Evolutionary conservation across 495 filamentous ascomycete species (phyloP), one percentile per base, ranked within the genome.

Genomic region (Halenospora varia): DNA sequence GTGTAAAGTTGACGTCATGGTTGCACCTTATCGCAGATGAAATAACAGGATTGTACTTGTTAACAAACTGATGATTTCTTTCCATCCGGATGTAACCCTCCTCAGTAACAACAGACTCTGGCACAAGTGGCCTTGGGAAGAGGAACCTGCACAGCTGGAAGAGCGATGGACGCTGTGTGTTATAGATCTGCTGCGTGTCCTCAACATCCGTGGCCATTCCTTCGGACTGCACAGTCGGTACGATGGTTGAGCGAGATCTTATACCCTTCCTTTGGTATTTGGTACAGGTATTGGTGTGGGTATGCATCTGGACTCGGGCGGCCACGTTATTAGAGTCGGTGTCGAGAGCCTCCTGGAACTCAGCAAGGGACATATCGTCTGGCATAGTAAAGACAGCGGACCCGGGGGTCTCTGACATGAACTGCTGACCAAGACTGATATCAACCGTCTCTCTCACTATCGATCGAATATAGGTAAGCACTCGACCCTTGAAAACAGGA

Each of bases 291-390:
- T 51, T 51, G 25, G 3, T 58, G 22, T 58, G 29, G 20, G 22
- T 58, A 53, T 58, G 48, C 29, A 58, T 58, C 56, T 58, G 56
- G 25, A 53, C 47, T 22, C 39, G 48, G 48, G 56, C 56, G 2
- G 47, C 56, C 23, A 58, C 29, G 10, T 44, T 58, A 52, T 52
- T 58, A 3, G 56, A 58, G 48, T 58, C 47, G 35, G 29, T 46
- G 29, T 58, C 29, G 3, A 58, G 48, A 58, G 56, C 26, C 56
- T 45, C 56, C 29, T 58, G 39, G 56, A 58, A 58, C 22, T 58
- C 29, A 52, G 56, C 40, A 2, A 29, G 10, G 13, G 56, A 23
- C 48, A 58, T 58, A 24, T 53, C 39, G 15, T 58, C 56, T 44
- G 48, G 35, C 18, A 58, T 51, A 24, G 56, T 25, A 58, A 58